Conservation (phyloP, 1,284 basidiomycete species). For the Malassezia slooffiae region DNA sequence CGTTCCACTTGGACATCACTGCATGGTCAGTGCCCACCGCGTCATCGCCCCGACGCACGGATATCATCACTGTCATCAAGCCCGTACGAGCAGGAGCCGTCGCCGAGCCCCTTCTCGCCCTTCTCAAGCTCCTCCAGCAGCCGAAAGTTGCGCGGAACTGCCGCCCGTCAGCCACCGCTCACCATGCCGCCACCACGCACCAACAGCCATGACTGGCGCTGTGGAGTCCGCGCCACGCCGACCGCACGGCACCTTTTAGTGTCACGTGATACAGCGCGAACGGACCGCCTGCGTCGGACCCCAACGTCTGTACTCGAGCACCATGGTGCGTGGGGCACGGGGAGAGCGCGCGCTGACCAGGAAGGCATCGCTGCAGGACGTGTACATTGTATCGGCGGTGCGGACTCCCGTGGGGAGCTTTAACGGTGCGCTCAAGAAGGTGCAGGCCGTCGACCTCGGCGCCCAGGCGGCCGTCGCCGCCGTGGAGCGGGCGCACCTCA, state of each 20-base stretch:
- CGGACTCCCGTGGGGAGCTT: conserved; percentile 90
- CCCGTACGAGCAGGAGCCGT: conserved; percentile 91
- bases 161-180: neutral
- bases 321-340: neutral
- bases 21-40: neutral
- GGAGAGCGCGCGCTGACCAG: neutral
- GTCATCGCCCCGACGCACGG: conserved; percentile 25
- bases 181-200: neutral
- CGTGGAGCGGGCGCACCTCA: conserved; percentile 63
- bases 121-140: conserved; percentile 87
- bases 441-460: conserved; percentile 86
- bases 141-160: conserved; percentile 91
- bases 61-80: conserved; percentile 43
- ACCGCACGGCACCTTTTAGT: too few species aligned
- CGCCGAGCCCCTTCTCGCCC: conserved; percentile 97
- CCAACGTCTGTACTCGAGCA: too few species aligned
- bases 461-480: conserved; percentile 79
- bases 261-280: too few species aligned
- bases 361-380: conserved; percentile 51
- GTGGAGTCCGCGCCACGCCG: too few species aligned
- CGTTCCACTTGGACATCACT: conserved; percentile 91
- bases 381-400: conserved; percentile 85
- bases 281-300: too few species aligned
- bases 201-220: conserved; percentile 3
- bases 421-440: conserved; percentile 74